Evolutionary conservation across 441 rosid genomes (phyloP), one percentile per base, ranked within the genome.

Genomic region (California macrophylla): DNA sequence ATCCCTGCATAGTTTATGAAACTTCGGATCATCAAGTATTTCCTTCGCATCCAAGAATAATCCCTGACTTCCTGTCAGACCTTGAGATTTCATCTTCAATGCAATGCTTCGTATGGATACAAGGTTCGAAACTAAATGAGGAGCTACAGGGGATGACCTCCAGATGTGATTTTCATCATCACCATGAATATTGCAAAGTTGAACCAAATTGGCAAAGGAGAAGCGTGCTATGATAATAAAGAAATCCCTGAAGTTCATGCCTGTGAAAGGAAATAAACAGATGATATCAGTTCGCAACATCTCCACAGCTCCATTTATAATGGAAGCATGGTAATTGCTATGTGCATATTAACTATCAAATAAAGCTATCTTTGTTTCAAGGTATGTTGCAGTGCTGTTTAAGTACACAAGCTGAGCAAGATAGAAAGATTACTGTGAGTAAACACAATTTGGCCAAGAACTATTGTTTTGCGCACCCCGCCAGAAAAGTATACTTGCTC

Each of bases 171-270:
- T 83, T 66, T 78, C 78, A 23, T 70, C 6, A 28, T 78, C 73
- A 36, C 69, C 66, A 63, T 0, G 52, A 61, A 76, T 66, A 54
- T 72, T 61, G 69, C 72, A 79, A 58, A 84, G 82, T 64, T 80
- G 82, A 68, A 78, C 75, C 76, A 83, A 65, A 74, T 84, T 85
- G 4, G 87, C 89, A 70, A 89, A 75, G 74, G 89, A 74, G 56
- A 94, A 76, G 64, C 78, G 84, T 3, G 85, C 79, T 72, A 92
- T 78, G 82, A 89, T 87, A 72, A 76, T 72, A 40, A 85, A 85
- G 71, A 90, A 92, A 77, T 92, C 97, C 26, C 71, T 54, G 74
- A 90, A 85, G 82, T 94, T 92, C 94, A 94, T 90, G 79, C 98
- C 96, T 94, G 89, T 24, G 12, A 65, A 69, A 72, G 25, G 26